Base-by-base conservation (phyloP, 2,329 filamentous ascomycete genomes). In the Ophiostoma fasciatum region DNA sequence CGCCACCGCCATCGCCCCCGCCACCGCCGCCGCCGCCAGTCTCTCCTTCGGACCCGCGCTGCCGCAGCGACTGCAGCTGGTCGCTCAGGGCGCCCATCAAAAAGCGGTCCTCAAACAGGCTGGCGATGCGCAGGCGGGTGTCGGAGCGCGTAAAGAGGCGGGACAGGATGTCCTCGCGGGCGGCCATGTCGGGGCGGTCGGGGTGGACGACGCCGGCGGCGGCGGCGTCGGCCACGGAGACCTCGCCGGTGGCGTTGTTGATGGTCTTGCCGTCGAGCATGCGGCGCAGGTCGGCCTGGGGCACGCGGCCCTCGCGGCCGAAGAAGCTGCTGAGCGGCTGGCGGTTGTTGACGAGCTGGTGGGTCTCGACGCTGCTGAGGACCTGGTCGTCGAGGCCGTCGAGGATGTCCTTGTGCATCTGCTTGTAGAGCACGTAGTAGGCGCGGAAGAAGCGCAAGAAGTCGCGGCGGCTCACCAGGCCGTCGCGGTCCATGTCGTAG, bases 371-470 rank as follows among this genome's bases (percentile, higher is more conserved):
- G 41, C 80, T 81, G 26, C 82, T 71, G 54, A 82, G 73, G 36
- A 80, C 70, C 50, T 87, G 80, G 42, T 87, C 81, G 48, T 87
- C 80, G 43, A 85, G 66, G 2, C 75, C 76, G 38, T 82, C 76
- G 6, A 88, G 65, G 41, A 87, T 81, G 45, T 96, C 88, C 41
- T 74, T 74, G 41, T 90, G 85, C 57, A 94, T 77, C 51, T 94
- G 82, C 51, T 87, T 84, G 51, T 85, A 90, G 8, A 94, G 71
- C 3, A 82, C 77, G 55, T 93, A 96, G 54, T 92, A 94, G 0
- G 88, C 88, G 29, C 83, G 71, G 56, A 96, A 94, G 58, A 98
- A 80, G 38, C 87, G 76, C 22, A 96, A 58, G 48, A 94, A 92
- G 53, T 98, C 88, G 47, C 78, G 78, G 13, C 90, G 71, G 48